Conservation (phyloP, 495 filamentous ascomycete genomes). For the Saxophila tyrrhenica region DNA sequence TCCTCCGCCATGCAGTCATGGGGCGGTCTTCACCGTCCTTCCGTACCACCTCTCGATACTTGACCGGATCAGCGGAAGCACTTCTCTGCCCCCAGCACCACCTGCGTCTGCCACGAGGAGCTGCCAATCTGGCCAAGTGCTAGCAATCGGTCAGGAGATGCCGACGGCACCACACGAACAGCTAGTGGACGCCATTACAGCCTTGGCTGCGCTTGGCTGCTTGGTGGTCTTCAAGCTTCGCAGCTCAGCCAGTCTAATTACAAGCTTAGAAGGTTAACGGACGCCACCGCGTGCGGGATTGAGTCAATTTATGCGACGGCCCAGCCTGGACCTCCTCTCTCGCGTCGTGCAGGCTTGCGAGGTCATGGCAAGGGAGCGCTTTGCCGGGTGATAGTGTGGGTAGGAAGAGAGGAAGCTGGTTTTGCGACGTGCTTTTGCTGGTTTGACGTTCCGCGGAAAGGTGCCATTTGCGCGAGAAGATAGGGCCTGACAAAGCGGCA, state of each 20-base stretch:
- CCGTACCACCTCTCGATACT: not conserved
- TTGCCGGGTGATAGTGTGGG: no score
- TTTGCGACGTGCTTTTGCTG: no score
- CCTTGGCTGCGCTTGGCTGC: not conserved
- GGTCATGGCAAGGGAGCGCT: not conserved
- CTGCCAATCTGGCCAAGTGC: not conserved
- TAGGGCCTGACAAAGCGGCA: no score
- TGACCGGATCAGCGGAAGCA: no score
- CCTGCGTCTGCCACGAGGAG: no score
- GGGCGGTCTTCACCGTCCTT: not conserved
- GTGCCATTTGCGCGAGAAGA: no score
- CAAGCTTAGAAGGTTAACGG: not conserved
- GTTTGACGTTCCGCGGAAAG: no score
- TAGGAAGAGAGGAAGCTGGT: no score
- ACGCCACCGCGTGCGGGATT: not conserved
- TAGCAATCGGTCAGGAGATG: not conserved
- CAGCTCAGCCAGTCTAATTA: not conserved
- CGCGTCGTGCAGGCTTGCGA: not conserved
- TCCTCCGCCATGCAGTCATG: no score
- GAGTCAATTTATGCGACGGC: not conserved
- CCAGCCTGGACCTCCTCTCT: not conserved
- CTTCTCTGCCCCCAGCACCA: no score
- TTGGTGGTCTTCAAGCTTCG: not conserved
- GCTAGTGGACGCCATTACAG: no score
- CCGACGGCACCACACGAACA: not conserved